Evolutionary conservation across 768 basidiomycete species (phyloP).

Genomic region (Fistulinella prunicolor): DNA sequence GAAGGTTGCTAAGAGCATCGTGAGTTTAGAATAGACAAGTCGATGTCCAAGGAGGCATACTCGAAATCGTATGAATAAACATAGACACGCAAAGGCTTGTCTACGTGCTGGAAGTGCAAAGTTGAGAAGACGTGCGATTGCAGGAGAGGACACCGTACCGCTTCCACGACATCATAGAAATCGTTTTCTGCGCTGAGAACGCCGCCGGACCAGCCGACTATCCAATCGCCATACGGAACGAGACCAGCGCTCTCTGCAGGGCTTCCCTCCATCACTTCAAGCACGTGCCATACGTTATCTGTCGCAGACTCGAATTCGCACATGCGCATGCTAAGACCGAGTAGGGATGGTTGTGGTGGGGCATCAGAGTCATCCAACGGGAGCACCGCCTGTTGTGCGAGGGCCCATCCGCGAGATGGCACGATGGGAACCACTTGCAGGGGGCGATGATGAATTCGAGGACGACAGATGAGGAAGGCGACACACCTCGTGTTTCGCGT

Average conservation of each 20-base stretch:
- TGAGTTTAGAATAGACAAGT: constrained; percentile 8
- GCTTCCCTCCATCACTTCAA: constrained; percentile 94
- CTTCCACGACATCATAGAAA: constrained; percentile 94
- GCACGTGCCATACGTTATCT: constrained; percentile 97
- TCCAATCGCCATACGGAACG: constrained; percentile 83
- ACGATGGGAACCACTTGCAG: constrained; percentile 72
- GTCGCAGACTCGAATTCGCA: constrained; percentile 87
- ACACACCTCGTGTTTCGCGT: constrained; percentile 63
- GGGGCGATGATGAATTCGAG: neutral
- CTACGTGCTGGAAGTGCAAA: constrained; percentile 73
- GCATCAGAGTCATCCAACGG: constrained; percentile 40
- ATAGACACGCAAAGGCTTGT: constrained; percentile 90
- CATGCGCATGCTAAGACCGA: constrained; percentile 91
- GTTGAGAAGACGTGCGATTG: constrained; percentile 1
- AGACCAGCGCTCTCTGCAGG: constrained; percentile 96
- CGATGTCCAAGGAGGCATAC: constrained; percentile 44
- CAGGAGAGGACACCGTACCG: constrained; percentile 46
- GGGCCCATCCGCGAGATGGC: constrained; percentile 85
- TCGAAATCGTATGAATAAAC: constrained; percentile 98
- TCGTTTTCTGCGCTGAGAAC: constrained; percentile 88
- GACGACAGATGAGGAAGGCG: neutral
- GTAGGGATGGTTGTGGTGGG: constrained; percentile 74
- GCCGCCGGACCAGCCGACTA: constrained; percentile 93
- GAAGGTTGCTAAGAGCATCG: constrained; percentile 59
- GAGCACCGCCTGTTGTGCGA: constrained; percentile 37